phyloP scores from a whole-genome alignment of 352 stramenopile species.

The Globisporangium sylvaticum region DNA sequence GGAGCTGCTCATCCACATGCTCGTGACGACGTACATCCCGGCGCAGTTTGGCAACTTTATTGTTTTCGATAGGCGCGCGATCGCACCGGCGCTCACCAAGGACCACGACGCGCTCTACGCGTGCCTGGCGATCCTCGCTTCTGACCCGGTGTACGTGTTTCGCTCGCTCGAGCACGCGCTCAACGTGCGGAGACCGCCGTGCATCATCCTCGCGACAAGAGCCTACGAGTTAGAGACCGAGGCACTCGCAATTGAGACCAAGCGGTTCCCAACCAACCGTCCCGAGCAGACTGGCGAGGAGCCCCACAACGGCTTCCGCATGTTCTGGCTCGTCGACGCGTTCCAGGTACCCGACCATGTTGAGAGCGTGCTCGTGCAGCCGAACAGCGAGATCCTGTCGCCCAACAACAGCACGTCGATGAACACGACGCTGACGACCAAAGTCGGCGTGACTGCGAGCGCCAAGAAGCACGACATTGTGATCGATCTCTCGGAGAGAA shows the following conservation, averaged over 20 bases:
- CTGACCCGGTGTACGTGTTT: conserved; percentile 49
- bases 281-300: conserved; percentile 92
- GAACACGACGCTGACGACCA: conserved; percentile 85
- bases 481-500: conserved; percentile 24
- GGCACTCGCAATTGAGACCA: conserved; percentile 11
- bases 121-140: conserved; percentile 44
- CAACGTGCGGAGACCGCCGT: conserved; percentile 81
- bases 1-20: conserved; percentile 88
- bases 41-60: conserved; percentile 92
- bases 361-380: conserved; percentile 58
- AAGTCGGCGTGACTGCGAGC: conserved; percentile 67
- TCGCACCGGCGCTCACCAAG: conserved; percentile 39
- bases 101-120: conserved; percentile 43
- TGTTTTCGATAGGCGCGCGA: conserved; percentile 72
- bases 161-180: conserved; percentile 85
- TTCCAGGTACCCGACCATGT: conserved; percentile 45
- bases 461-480: conserved; percentile 64
- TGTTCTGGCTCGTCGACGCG: conserved; percentile 67
- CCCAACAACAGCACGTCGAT: conserved; percentile 84
- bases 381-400: conserved; percentile 77
- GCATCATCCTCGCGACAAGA: conserved; percentile 65
- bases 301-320: conserved; percentile 84
- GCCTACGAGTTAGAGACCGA: conserved; percentile 21
- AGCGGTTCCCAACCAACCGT: conserved; percentile 69
- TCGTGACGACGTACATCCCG: conserved; percentile 90